These are phyloP conservation scores for Adansonia rubrostipa DNA, from an alignment of 441 rosid species.

Conservation along the genomic window DNA sequence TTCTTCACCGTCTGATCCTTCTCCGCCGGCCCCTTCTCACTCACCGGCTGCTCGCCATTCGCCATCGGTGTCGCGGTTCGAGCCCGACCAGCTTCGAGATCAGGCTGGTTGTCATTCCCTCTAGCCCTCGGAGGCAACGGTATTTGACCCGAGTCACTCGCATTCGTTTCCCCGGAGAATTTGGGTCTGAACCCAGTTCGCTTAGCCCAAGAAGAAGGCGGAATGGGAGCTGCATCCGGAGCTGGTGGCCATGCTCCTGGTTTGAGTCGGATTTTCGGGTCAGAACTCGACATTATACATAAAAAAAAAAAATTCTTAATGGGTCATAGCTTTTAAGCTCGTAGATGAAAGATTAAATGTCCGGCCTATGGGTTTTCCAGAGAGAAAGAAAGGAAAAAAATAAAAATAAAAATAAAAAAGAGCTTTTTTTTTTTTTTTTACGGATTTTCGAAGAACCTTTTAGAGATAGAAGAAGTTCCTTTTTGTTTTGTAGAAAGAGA, in stretches of 20 bases:
- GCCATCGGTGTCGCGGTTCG: constrained; percentile 36
- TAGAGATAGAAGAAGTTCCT: no score
- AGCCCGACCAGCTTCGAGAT: constrained; percentile 69
- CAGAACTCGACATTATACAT: constrained; percentile 59
- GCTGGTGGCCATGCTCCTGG: constrained; percentile 76
- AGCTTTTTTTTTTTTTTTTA: no score
- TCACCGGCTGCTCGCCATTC: constrained; percentile 41
- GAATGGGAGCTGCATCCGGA: constrained; percentile 71
- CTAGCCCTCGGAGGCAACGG: constrained; percentile 52
- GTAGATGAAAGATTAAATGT: constrained; percentile 15
- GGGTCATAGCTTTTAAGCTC: constrained; percentile 4
- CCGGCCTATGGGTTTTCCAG: not conserved
- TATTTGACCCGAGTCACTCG: constrained; percentile 74
- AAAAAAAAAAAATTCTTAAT: not conserved
- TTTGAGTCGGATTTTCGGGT: constrained; percentile 68
- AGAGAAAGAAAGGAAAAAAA: not conserved
- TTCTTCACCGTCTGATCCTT: constrained; percentile 74
- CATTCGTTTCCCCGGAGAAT: constrained; percentile 93
- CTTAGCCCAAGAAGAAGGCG: constrained; percentile 95
- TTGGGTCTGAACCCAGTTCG: constrained; percentile 91
- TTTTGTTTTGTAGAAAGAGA: no score
- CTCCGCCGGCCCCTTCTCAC: constrained; percentile 38
- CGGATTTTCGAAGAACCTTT: no score
- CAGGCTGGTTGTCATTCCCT: constrained; percentile 57
- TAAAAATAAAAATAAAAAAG: no score